These are phyloP conservation scores for Nectriaceae sp. DNA, from an alignment of 2,329 filamentous ascomycete species.

Conservation along the genomic window DNA sequence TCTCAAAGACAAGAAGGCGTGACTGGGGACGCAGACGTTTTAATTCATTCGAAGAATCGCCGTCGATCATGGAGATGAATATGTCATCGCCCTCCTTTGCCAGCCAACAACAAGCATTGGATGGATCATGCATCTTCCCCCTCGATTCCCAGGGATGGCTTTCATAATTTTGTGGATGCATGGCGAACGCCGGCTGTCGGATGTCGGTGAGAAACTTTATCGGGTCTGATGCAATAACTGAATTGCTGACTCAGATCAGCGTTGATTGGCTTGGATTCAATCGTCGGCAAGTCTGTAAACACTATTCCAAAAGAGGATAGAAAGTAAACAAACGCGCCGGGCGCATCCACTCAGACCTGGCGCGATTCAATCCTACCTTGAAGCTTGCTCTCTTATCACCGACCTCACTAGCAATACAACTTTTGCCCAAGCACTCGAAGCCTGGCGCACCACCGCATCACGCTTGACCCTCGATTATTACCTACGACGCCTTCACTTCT, in stretches of 20 bases:
- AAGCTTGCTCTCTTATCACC: slow-evolving; percentile 17
- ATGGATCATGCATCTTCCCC: background rate
- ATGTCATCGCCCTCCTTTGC: slow-evolving; percentile 22
- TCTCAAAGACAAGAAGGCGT: background rate
- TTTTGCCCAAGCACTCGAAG: slow-evolving; percentile 9
- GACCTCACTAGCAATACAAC: slow-evolving; percentile 23
- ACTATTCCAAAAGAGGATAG: slow-evolving; percentile 37
- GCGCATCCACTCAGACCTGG: slow-evolving; percentile 18
- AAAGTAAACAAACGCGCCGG: slow-evolving; percentile 47
- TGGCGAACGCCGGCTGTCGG: background rate
- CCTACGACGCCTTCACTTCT: slow-evolving; percentile 1
- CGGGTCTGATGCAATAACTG: too few species aligned
- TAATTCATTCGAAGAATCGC: slow-evolving; percentile 1
- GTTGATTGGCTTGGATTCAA: too few species aligned
- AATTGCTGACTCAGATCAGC: too few species aligned
- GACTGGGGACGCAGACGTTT: background rate
- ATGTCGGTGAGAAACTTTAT: slow-evolving; percentile 8
- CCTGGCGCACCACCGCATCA: slow-evolving; percentile 2
- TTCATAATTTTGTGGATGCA: slow-evolving; percentile 3
- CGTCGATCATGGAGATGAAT: slow-evolving; percentile 19
- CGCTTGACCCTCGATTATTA: too few species aligned
- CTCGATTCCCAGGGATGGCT: slow-evolving; percentile 3
- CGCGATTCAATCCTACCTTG: slow-evolving; percentile 21
- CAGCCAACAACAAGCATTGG: background rate
- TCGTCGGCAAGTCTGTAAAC: too few species aligned